phyloP scores from a whole-genome alignment of 768 basidiomycete genomes.

The Tylopilus sp. region DNA sequence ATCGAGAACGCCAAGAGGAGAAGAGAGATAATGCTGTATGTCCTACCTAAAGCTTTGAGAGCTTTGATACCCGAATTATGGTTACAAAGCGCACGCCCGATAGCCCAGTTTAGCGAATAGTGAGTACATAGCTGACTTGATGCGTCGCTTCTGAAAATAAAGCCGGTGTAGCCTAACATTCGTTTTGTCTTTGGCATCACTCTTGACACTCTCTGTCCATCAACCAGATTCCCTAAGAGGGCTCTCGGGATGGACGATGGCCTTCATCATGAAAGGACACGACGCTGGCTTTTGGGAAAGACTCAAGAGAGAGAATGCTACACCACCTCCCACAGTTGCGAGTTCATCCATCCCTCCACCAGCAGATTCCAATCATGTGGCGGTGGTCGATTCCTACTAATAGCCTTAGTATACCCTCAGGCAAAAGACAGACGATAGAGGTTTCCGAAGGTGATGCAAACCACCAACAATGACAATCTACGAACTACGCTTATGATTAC shows the following conservation, averaged over 20 bases:
- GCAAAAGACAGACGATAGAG: neutral
- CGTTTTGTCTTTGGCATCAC: constrained; percentile 57
- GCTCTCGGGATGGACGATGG: constrained; percentile 66
- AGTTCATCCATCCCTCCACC: constrained; percentile 4
- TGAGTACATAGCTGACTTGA: constrained; percentile 26
- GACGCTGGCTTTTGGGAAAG: constrained; percentile 52
- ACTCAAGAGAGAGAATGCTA: constrained; percentile 15
- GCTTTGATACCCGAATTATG: constrained; percentile 57
- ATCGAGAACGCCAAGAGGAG: constrained; percentile 68
- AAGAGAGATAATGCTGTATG: constrained; percentile 79
- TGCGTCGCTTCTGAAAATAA: constrained; percentile 7
- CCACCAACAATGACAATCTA: too few species aligned
- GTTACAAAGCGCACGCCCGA: constrained; percentile 41
- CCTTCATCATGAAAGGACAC: constrained; percentile 63
- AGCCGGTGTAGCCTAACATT: constrained; percentile 48
- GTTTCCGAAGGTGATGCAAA: too few species aligned
- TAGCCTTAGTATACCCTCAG: too few species aligned
- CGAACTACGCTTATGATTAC: constrained; percentile 34
- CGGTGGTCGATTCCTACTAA: constrained; percentile 2
- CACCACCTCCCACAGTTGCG: constrained; percentile 7
- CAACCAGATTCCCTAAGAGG: constrained; percentile 66
- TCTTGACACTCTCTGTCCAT: constrained; percentile 62
- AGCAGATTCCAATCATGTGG: neutral
- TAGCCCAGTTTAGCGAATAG: constrained; percentile 52
- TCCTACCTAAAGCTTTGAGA: constrained; percentile 66